Evolutionary conservation across 768 basidiomycete species (phyloP), one percentile per base, ranked within the genome.

Genomic region (Kwoniella newhampshirensis): DNA sequence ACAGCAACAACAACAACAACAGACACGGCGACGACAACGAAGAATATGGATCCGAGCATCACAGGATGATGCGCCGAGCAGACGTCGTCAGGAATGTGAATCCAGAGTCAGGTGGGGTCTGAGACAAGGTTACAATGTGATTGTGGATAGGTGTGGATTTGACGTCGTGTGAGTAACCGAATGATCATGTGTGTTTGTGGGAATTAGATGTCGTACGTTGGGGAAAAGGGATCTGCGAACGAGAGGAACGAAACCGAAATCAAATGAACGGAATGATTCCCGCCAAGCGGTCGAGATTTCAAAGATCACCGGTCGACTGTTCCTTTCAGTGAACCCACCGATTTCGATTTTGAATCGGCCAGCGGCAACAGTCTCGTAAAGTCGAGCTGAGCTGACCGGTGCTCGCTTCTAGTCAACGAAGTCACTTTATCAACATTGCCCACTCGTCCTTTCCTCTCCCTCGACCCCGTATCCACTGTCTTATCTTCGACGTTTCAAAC

Each of bases 111-210:
- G 64, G 25, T 39, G 50, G 4, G 73, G 58, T 1, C 35, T 75
- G 35, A 13, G 42, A 30, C 42, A 59, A 5, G 71, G 73, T 11
- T 37, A 54, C 42, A 74, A 71, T 54, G 75, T 75, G 15, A 60
- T 74, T 4, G 70, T 76, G 2, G 75, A 76, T 49, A 44, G 75
- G 36, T 69, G 72, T 0, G 66, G 57, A 4, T 76, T 76, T 59
- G 75, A 76, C 55, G 47, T 51, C n/a, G 44, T 52, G 75, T 74
- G 43, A 62, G 75, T 70, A n/a, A n/a, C n/a, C n/a, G n/a, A n/a
- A n/a, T n/a, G n/a, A n/a, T n/a, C 17, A 13, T 3, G 47, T 20
- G 18, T 41, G 32, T 26, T 8, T 12, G 15, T 13, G 17, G 30
- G 30, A 23, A 13, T 43, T 4, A 2, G 4, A 27, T 17, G n/a